A percentile compares a stretch with the other conserved stretches of the same genome.
Conservation (phyloP, 75 land plant species). For the Ceratopteris richardii region DNA sequence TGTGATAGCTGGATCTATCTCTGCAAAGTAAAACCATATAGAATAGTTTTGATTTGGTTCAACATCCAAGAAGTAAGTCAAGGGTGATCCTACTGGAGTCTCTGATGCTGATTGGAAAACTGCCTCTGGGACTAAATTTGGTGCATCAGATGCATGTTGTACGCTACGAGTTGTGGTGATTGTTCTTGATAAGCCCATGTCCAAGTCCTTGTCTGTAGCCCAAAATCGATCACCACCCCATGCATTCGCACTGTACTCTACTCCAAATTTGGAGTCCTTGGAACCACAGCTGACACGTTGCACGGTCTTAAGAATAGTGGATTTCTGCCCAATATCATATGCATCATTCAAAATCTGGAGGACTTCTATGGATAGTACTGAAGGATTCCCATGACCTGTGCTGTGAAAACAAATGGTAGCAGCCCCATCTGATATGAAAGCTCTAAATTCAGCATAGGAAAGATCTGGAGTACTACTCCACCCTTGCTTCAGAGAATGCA, state of each 20-base stretch:
- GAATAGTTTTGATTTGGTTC: constrained; percentile 82
- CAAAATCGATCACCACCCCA: constrained; percentile 96
- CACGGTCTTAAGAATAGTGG: constrained; percentile 42
- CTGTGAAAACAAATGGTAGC: constrained; percentile 81
- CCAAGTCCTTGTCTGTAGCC: constrained; percentile 31
- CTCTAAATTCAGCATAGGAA: constrained; percentile 57
- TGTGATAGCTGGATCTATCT: constrained; percentile 49
- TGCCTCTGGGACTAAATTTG: constrained; percentile 72
- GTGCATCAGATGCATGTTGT: constrained; percentile 31
- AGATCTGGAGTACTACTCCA: constrained; percentile 60
- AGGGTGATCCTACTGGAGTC: constrained; percentile 33
- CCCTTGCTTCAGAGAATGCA: constrained; percentile 55
- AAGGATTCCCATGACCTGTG: constrained; percentile 93
- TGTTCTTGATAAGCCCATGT: constrained; percentile 15
- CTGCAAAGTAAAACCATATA: constrained; percentile 92
- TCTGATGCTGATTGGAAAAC: constrained; percentile 67
- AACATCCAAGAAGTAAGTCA: constrained; percentile 56
- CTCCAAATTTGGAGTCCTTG: constrained; percentile 43
- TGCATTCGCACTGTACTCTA: constrained; percentile 32
- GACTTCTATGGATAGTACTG: constrained; percentile 70
- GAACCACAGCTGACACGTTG: constrained; percentile 63
- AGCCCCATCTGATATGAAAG: constrained; percentile 54
- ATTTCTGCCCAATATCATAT: constrained; percentile 25
- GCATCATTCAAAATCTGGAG: constrained; percentile 65
- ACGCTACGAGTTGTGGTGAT: constrained; percentile 31